These are phyloP conservation scores for Polytrichum formosum DNA, from an alignment of 225 moss, liverwort and hornwort species.

Conservation along the genomic window DNA sequence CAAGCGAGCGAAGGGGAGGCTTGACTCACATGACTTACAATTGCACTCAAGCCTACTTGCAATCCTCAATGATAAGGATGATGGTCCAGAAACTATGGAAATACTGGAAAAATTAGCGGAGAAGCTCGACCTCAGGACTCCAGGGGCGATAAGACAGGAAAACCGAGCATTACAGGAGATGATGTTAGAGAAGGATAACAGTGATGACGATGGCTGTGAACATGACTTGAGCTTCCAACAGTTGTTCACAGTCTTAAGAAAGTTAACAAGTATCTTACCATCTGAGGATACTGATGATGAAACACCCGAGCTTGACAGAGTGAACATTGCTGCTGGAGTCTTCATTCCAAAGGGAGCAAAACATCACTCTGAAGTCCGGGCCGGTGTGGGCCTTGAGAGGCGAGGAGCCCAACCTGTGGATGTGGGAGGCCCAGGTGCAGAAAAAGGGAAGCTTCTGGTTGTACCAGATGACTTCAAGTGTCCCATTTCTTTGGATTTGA, in stretches of 20 bases:
- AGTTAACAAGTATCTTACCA: conserved; percentile 34
- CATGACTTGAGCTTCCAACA: conserved; percentile 29
- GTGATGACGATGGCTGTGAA: conserved; percentile 14
- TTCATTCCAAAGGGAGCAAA: conserved; percentile 15
- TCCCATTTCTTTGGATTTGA: conserved; percentile 64
- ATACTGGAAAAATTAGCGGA: conserved; percentile 24
- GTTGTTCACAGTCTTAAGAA: conserved; percentile 26
- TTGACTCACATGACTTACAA: conserved; percentile 19
- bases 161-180: conserved; percentile 37
- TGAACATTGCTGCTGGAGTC: conserved; percentile 30
- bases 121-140: conserved; percentile 28
- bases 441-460: conserved; percentile 17
- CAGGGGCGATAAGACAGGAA: conserved; percentile 33
- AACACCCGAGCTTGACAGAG: conserved; percentile 30
- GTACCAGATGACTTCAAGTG: conserved; percentile 67
- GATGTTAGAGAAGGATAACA: conserved; percentile 30
- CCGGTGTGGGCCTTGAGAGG: conserved; percentile 17
- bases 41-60: conserved; percentile 22
- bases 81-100: conserved; percentile 18
- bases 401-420: conserved; percentile 22
- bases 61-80: conserved; percentile 20
- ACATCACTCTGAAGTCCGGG: conserved; percentile 9
- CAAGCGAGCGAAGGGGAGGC: conserved; percentile 30
- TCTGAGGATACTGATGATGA: conserved; percentile 26
- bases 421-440: conserved; percentile 18